phyloP scores from a whole-genome alignment of 345 rosid species.

The Dovyalis caffra region DNA sequence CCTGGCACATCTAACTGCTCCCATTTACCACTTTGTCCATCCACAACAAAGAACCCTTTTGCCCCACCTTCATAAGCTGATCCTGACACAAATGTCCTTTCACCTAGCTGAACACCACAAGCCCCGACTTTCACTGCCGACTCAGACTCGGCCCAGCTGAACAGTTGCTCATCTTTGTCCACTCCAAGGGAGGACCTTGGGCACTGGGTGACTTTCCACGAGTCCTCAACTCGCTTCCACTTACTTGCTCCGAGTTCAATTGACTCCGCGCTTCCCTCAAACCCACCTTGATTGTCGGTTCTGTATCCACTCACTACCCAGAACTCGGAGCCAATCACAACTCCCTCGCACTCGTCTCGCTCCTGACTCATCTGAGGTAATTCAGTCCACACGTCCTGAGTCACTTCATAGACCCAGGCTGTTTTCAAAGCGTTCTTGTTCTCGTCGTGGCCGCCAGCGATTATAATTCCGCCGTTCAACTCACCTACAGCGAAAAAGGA shows the following conservation, averaged over 20 bases:
- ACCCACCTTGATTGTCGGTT: conserved; percentile 57
- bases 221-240: conserved; percentile 48
- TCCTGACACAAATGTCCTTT: conserved; percentile 42
- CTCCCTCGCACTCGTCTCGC: conserved; percentile 69
- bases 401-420: conserved; percentile 59
- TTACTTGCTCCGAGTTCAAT: conserved; percentile 32
- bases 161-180: neutral
- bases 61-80: conserved; percentile 51
- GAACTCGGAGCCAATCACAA: conserved; percentile 48
- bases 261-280: conserved; percentile 50
- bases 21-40: conserved; percentile 38
- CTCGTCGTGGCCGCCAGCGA: conserved; percentile 73
- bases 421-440: conserved; percentile 60
- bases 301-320: conserved; percentile 70
- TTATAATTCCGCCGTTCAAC: conserved; percentile 29
- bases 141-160: conserved; percentile 10
- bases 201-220: conserved; percentile 42
- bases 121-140: conserved; percentile 33
- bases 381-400: conserved; percentile 54
- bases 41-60: conserved; percentile 37
- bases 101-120: conserved; percentile 36
- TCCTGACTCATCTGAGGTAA: conserved; percentile 49
- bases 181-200: conserved; percentile 34
- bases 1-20: conserved; percentile 32
- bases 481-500: conserved; percentile 59